phyloP scores from a whole-genome alignment of 805 yeast genomes.

The Candida wancherniae region DNA sequence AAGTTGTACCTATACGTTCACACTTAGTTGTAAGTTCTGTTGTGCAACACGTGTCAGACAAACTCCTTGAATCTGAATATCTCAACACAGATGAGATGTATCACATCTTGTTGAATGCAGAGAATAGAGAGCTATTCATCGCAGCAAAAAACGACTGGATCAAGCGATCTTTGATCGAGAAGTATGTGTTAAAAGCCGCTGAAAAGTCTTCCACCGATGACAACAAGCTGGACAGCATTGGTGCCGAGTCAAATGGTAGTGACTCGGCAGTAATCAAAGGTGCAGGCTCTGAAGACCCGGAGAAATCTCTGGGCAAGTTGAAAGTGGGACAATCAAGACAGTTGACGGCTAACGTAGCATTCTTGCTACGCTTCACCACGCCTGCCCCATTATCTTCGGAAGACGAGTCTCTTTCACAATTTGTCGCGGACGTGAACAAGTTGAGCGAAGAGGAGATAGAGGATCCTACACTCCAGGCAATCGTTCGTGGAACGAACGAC shows the following conservation, averaged over 20 bases:
- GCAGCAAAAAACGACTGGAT: constrained; percentile 33
- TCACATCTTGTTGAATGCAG: constrained; percentile 20
- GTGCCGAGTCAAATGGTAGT: no score
- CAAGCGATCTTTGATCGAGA: not conserved
- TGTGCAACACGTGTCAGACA: constrained; percentile 7
- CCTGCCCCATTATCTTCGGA: constrained; percentile 2
- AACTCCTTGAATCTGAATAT: constrained; percentile 6
- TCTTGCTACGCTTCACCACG: constrained; percentile 17
- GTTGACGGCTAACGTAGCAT: constrained; percentile 21
- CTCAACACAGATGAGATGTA: constrained; percentile 12
- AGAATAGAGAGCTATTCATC: constrained; percentile 17
- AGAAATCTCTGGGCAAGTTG: no score
- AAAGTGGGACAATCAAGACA: constrained; percentile 9
- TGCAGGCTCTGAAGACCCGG: no score
- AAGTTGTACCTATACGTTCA: constrained; percentile 13
- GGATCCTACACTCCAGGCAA: constrained; percentile 13
- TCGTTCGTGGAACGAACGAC: constrained; percentile 21
- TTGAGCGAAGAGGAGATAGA: constrained; percentile 12
- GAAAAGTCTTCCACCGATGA: not conserved
- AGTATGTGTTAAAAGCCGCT: not conserved
- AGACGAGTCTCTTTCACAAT: constrained; percentile 1
- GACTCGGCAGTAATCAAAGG: not conserved
- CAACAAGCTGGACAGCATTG: not conserved
- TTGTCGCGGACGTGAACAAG: constrained; percentile 1
- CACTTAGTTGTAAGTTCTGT: constrained; percentile 10